phyloP scores from a whole-genome alignment of 768 basidiomycete species.

The Mycena leptocephala region DNA sequence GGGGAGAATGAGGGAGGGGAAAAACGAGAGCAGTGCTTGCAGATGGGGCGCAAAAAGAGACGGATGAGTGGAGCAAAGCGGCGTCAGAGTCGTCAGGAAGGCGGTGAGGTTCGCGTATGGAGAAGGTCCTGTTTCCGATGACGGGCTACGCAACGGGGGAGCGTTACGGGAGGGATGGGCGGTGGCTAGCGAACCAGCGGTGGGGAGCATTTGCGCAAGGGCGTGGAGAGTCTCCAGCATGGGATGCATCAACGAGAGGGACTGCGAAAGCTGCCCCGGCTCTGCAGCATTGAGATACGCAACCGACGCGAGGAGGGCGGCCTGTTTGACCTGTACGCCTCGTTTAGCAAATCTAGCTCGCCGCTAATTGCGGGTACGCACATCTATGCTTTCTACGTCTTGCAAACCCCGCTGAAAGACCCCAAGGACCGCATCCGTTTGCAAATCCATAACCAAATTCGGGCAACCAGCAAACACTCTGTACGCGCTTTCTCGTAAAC shows the following conservation, averaged over 20 bases:
- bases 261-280: constrained; percentile 72
- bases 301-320: constrained; percentile 79
- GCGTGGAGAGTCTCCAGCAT: constrained; percentile 84
- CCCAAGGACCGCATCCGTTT: constrained; percentile 77
- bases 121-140: constrained; percentile 43
- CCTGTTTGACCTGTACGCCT: constrained; percentile 73
- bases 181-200: constrained; percentile 44
- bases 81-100: constrained; percentile 80
- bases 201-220: constrained; percentile 59
- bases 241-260: constrained; percentile 73
- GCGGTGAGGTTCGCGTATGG: constrained; percentile 67
- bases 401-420: constrained; percentile 80
- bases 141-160: constrained; percentile 39
- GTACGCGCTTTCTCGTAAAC: constrained; percentile 75
- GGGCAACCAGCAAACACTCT: constrained; percentile 82
- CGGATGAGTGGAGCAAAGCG: constrained; percentile 79
- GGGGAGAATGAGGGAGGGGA: constrained; percentile 82
- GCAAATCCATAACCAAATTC: constrained; percentile 84
- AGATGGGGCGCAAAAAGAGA: constrained; percentile 85
- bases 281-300: constrained; percentile 80
- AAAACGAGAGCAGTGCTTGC: constrained; percentile 75
- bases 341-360: constrained; percentile 6
- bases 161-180: constrained; percentile 35
- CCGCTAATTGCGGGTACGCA: constrained; percentile 47
- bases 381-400: constrained; percentile 78